A percentile compares a stretch with the other conserved stretches of the same genome.
Evolutionary conservation across 768 basidiomycete species (phyloP).

Genomic region (Macrocybe gigantea): DNA sequence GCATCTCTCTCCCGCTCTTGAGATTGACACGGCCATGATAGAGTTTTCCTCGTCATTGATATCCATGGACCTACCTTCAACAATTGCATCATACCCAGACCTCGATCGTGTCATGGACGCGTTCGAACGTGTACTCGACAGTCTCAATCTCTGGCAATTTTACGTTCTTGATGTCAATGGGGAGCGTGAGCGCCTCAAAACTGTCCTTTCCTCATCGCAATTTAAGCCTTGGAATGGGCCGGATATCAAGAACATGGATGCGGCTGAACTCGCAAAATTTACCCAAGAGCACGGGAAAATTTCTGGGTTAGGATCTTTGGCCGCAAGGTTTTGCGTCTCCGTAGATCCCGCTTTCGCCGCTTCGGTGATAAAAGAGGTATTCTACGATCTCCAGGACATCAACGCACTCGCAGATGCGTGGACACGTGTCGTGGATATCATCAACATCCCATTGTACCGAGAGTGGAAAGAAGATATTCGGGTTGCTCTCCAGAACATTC

Average conservation of each 20-base stretch:
- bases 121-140: conserved; percentile 54
- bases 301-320: conserved; percentile 51
- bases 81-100: conserved; percentile 59
- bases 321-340: conserved; percentile 60
- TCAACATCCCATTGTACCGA: conserved; percentile 85
- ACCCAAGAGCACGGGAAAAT: conserved; percentile 50
- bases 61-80: conserved; percentile 65
- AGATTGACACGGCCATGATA: conserved; percentile 83
- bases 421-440: conserved; percentile 71
- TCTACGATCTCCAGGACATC: conserved; percentile 38
- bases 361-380: conserved; percentile 68
- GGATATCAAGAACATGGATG: conserved; percentile 49
- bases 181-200: conserved; percentile 55
- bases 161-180: conserved; percentile 77
- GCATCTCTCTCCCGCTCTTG: conserved; percentile 87
- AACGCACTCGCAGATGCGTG: conserved; percentile 65
- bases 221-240: conserved; percentile 57
- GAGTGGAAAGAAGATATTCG: conserved; percentile 84
- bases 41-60: conserved; percentile 68
- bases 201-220: conserved; percentile 44
- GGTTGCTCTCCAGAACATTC: conserved; percentile 68
- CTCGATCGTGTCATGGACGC: conserved; percentile 60
- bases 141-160: conserved; percentile 85
- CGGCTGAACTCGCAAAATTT: conserved; percentile 62
- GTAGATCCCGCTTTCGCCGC: conserved; percentile 65